Evolutionary conservation across 352 stramenopile genomes (phyloP), one percentile per base, ranked within the genome.

Genomic region (Globisporangium splendens): DNA sequence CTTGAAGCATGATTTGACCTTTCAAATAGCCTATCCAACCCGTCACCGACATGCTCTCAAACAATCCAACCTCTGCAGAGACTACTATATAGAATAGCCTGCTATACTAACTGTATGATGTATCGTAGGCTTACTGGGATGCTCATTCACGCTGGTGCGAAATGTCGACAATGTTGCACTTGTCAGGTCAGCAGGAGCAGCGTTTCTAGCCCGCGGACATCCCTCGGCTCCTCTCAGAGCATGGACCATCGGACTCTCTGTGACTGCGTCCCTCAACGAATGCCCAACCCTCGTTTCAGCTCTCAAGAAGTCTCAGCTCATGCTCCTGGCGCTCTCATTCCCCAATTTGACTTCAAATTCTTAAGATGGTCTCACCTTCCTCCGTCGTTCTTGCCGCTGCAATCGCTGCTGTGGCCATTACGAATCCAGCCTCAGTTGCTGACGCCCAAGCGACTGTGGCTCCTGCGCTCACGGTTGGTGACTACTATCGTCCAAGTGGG

Each of bases 401-500:
- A n/a, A 20, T 53, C 47, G 21, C 47, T 7, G 3, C 39, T 31
- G 47, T 7, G 21, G 24, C 24, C 15, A 12, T 53, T 31, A 20
- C 47, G 12, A 39, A 39, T 22, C 47, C 35, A 31, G 47, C 20
- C 22, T 31, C 24, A 31, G 24, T 31, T 31, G 24, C 24, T 5
- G 21, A 53, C 14, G 47, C 22, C 14, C 47, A 53, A 31, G 50
- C 22, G 3, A 56, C 50, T 17, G 39, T 47, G 20, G 14, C 18
- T 17, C 18, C 33, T 13, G 46, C 46, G 22, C 33, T 56, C 21
- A 35, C n/a, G 18, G 33, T 31, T 18, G 50, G 50, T 12, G 50
- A 56, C 18, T 70, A 61, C 54, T 70, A 70, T 22, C 63, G 59
- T 18, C 63, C 63, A 22, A 59, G 28, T 13, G 52, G 51, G 4